Evolutionary conservation across 371 early-diverging fungal species (phyloP).

Genomic region (Apophysomyces trapeziformis): DNA sequence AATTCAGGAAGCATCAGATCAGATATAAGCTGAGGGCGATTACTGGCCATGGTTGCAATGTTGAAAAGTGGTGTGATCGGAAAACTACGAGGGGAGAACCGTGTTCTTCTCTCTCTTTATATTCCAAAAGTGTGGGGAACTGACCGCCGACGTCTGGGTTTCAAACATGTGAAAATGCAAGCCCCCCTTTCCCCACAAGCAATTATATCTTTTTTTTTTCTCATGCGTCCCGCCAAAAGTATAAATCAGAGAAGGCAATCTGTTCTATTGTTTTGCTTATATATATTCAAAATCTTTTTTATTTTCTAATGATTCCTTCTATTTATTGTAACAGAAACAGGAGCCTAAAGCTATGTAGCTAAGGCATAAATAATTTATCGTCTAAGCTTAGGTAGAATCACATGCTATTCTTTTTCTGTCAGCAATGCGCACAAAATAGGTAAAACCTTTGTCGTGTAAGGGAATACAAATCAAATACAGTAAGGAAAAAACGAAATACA

Average conservation of each 20-base stretch:
- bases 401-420: not conserved
- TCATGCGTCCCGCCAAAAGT: not conserved
- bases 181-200: not conserved
- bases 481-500: not conserved
- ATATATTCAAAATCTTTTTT: no score
- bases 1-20: constrained; percentile 48
- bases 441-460: no score
- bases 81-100: not conserved
- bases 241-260: not conserved
- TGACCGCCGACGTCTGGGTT: constrained; percentile 3
- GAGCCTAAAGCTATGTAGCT: no score
- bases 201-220: not conserved
- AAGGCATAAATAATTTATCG: no score
- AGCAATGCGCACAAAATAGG: no score
- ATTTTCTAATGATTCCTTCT: no score
- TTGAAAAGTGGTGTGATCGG: not conserved
- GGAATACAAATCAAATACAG: not conserved
- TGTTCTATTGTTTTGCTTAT: no score
- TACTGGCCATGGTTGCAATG: not conserved
- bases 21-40: constrained; percentile 18
- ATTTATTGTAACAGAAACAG: no score
- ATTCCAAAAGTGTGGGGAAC: constrained; percentile 5
- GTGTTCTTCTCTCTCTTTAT: not conserved
- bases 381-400: not conserved
- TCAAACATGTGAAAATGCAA: constrained; percentile 5